Conservation (phyloP, 768 basidiomycete genomes). For the Amylocystis lapponica region DNA sequence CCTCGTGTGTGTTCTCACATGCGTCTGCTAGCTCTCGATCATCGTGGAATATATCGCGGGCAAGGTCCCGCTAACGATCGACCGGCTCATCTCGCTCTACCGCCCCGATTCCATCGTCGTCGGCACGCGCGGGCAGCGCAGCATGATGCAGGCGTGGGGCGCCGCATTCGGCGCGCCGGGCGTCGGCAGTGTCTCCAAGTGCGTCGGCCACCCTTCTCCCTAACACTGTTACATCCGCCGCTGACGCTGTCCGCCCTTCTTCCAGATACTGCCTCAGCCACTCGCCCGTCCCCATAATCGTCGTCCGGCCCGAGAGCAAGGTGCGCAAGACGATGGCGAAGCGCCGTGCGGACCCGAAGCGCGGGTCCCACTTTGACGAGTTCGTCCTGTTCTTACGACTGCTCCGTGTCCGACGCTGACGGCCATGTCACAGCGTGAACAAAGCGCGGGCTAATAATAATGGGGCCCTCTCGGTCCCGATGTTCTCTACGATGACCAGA, state of each 20-base stretch:
- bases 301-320: constrained; percentile 87
- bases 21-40: constrained; percentile 58
- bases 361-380: constrained; percentile 79
- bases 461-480: constrained; percentile 18
- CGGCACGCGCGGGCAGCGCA: constrained; percentile 73
- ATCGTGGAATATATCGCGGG: constrained; percentile 95
- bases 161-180: constrained; percentile 43
- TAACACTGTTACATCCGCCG: not conserved
- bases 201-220: constrained; percentile 11
- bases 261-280: constrained; percentile 80
- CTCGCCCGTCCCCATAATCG: constrained; percentile 94
- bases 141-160: constrained; percentile 48
- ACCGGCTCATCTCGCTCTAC: constrained; percentile 88
- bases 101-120: constrained; percentile 91
- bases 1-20: not conserved
- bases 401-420: not conserved
- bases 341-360: constrained; percentile 81
- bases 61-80: constrained; percentile 81
- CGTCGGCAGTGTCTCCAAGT: constrained; percentile 62
- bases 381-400: constrained; percentile 22
- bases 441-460: constrained; percentile 13
- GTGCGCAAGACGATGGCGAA: constrained; percentile 82
- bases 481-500: constrained; percentile 17
- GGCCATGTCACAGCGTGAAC: constrained; percentile 4
- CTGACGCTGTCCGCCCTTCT: not conserved